Evolutionary conservation across 208 protist genomes (phyloP), one percentile per base, ranked within the genome.

Genomic region (Wallacemonas rigidus): DNA sequence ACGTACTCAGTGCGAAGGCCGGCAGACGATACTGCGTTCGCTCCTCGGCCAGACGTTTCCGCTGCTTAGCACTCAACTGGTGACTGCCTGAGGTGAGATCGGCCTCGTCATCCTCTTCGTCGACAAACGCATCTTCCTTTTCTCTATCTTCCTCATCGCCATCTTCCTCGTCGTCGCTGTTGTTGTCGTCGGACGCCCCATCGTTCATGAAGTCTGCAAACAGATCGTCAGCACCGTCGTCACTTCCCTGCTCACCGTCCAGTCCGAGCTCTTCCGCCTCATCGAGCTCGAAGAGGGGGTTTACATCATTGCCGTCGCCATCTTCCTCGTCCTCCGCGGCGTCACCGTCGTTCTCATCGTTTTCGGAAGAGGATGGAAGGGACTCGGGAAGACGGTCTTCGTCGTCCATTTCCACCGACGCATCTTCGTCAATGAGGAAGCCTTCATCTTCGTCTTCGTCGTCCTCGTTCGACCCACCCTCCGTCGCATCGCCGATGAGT

Each of bases 91-190:
- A 12, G 6, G 45, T 50, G 45, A 12, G 48, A 62, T 76, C 69
- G 67, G 64, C 72, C 15, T 51, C 63, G 11, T 57, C 45, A 44
- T 76, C 70, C 15, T 84, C 61, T 11, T 72, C 68, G 35, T 75
- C 58, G 39, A 61, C 67, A 56, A 47, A 69, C n/a, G 38, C 58
- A 36, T 74, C 74, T 40, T 69, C 74, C 12, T 50, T 55, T 8
- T 74, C 58, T 43, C 71, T 74, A 14, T 73, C 80, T 41, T 71
- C 76, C 14, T 73, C 80, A 44, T 72, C 69, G 38, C 69, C 72
- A 47, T 69, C 70, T 1, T 77, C 78, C 17, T 72, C 79, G 58
- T 85, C 82, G 12, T 85, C 75, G 2, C 79, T 81, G 1, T 83
- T 81, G 6, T 87, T 77, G 2, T 87, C 75, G 8, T 72, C 75